Evolutionary conservation across 1,139 yeast genomes (phyloP), one percentile per base, ranked within the genome.

Genomic region (Lodderomyces parapsilosis): DNA sequence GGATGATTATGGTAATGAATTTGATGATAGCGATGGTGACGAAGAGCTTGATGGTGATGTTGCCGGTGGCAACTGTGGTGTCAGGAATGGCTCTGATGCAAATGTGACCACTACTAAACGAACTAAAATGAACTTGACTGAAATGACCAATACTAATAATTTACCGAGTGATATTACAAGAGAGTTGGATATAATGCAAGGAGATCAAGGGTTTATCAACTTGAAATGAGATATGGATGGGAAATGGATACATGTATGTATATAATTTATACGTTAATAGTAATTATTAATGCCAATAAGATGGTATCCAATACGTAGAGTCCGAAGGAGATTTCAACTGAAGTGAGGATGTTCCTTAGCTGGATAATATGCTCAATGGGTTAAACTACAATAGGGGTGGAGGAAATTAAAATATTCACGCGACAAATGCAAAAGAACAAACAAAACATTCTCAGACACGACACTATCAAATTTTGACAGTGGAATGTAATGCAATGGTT

Each of bases 141-240:
- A 77, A 37, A 61, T 79, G 42, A 66, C 71, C 13, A 82, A 79
- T 58, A 71, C 83, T 2, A 71, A 78, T 51, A 77, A 78, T 48
- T 58, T 79, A 36, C 84, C 84, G 2, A 78, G 83, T 53, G 80
- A 79, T 36, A 73, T 75, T 34, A 72, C 80, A 32, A 70, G 74
- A 51, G 71, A 62, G 45, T 58, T 73, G 49, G 80, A 74, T 44
- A 66, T 72, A 17, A 73, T 74, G 78, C 74, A 68, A 48, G 74
- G 74, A n/a, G 76, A 51, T 40, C 43, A 41, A 27, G 51, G 44
- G 36, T 50, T 50, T 48, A 50, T 50, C 45, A 46, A 47, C 39
- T 43, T 48, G 9, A 49, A 45, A 39, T 50, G 44, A 20, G 31
- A 24, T 25, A 24, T 17, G n/a, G n/a, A n/a, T n/a, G n/a, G n/a